Percentiles rank a stretch among this genome's conserved stretches.
These are phyloP conservation scores for Salvia hispanica DNA, from an alignment of 257 asterid species.

Conservation along the genomic window DNA sequence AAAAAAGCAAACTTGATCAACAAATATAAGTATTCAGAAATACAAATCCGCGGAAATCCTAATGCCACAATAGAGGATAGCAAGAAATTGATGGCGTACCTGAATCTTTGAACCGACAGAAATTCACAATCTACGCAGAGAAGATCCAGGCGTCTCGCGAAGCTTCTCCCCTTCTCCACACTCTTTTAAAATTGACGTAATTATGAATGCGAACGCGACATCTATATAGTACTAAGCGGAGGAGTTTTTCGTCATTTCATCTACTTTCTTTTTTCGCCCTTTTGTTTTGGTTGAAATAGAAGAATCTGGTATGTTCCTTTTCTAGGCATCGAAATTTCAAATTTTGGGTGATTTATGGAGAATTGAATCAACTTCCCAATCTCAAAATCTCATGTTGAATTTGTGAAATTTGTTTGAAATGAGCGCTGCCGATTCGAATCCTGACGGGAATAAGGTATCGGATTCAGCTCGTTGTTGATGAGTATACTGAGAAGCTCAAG, in stretches of 20 bases:
- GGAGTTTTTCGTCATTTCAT: slow-evolving; percentile 2
- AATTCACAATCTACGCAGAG: neutral
- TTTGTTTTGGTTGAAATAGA: neutral
- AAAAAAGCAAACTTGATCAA: neutral
- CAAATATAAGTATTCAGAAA: neutral
- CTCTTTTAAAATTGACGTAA: too few relatives aligned
- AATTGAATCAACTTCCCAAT: slow-evolving; percentile 30
- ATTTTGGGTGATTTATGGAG: slow-evolving; percentile 19
- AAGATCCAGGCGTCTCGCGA: slow-evolving; percentile 32
- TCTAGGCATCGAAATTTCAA: neutral
- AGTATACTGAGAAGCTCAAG: slow-evolving; percentile 65
- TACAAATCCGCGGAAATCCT: neutral
- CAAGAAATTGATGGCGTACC: slow-evolving; percentile 2
- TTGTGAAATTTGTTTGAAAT: slow-evolving; percentile 6
- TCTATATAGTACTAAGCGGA: too few relatives aligned
- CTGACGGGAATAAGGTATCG: slow-evolving; percentile 90
- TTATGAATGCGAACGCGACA: too few relatives aligned
- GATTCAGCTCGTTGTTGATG: slow-evolving; percentile 71
- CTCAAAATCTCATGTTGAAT: neutral
- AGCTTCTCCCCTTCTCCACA: slow-evolving; percentile 19
- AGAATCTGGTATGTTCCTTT: neutral
- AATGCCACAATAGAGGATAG: neutral
- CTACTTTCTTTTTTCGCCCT: neutral
- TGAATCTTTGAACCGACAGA: neutral
- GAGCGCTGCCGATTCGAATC: slow-evolving; percentile 78